Base-by-base conservation (phyloP, 176 grass and related monocot genomes). In the Avena eriantha region DNA sequence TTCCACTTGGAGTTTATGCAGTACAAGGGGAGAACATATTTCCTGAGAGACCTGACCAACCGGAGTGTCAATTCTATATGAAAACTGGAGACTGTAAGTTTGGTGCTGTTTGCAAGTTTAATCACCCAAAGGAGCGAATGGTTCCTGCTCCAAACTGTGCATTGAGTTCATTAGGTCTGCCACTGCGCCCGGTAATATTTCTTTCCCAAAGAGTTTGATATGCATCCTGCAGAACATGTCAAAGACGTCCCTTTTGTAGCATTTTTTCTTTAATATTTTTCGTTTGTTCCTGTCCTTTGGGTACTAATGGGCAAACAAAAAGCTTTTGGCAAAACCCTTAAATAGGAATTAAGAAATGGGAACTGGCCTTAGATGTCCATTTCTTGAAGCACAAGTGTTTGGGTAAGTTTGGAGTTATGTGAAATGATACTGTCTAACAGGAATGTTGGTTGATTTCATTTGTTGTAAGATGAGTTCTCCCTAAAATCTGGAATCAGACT, bases 61-160 rank as follows among this genome's bases (percentile, higher is more conserved):
- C 95, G 34, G 95, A 95, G 66, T 98, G 95, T 58, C 93, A 95
- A 82, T 98, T 95, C 76, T 98, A 98, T 70, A 95, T 98, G 89
- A 98, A 98, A 76, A 98, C 95, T 15, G 95, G 95, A 71, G 95
- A 98, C 36, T 98, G 95, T 46, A 98, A 98, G 73, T 98, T 95
- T 80, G 95, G 95, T 88, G 87, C 89, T 51, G 93, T 93, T 24
- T 98, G 95, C 85, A 98, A 92, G 87, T 98, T 95, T 89, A 83
- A 98, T 92, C 95, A 98, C 86, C 95, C 95, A 19, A 93, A 85
- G 79, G 89, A 98, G 77, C 92, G 95, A 78, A 63, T 88, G 74
- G 64, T 93, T 79, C 89, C 93, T 90, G 55, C 73, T 86, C 95
- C 95, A 34, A 90, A 95, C 83, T 98, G 95, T 80, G 85, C 87